Evolutionary conservation across 2,329 filamentous ascomycete species (phyloP).

Genomic region (Arthroderma uncinatum): DNA sequence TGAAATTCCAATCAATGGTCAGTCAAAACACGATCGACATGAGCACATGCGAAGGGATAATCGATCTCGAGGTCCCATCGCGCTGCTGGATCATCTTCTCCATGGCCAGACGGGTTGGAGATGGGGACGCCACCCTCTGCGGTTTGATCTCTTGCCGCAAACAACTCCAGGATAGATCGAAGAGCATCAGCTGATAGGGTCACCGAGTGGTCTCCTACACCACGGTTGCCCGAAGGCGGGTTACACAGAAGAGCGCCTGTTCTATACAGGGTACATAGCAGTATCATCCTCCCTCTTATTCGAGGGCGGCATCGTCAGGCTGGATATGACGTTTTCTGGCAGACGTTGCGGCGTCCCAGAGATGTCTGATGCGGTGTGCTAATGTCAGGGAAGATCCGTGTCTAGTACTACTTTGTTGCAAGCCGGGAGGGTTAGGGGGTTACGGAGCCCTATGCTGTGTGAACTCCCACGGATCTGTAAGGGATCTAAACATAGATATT

Average conservation of each 20-base stretch:
- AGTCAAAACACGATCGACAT: background rate
- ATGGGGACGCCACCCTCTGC: background rate
- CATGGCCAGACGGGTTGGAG: background rate
- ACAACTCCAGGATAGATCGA: background rate
- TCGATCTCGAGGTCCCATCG: background rate
- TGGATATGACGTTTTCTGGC: background rate
- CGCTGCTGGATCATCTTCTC: background rate
- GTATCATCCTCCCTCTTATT: background rate
- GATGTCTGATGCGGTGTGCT: background rate
- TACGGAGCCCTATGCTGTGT: background rate
- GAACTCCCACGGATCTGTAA: background rate
- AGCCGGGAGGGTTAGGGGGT: background rate
- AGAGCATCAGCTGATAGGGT: background rate
- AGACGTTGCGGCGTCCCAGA: background rate
- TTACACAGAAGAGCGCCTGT: background rate
- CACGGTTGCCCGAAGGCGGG: background rate
- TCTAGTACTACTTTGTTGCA: background rate
- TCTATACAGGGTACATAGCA: background rate
- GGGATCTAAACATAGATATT: background rate
- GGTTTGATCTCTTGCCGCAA: background rate
- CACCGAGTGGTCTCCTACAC: background rate
- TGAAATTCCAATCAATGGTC: background rate
- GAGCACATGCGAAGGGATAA: background rate
- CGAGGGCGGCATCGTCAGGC: too few relatives aligned
- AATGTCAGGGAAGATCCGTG: background rate